A percentile compares a stretch with the other conserved stretches of the same genome.
phyloP scores from a whole-genome alignment of 768 basidiomycete genomes.

The Termitomyces sp. region DNA sequence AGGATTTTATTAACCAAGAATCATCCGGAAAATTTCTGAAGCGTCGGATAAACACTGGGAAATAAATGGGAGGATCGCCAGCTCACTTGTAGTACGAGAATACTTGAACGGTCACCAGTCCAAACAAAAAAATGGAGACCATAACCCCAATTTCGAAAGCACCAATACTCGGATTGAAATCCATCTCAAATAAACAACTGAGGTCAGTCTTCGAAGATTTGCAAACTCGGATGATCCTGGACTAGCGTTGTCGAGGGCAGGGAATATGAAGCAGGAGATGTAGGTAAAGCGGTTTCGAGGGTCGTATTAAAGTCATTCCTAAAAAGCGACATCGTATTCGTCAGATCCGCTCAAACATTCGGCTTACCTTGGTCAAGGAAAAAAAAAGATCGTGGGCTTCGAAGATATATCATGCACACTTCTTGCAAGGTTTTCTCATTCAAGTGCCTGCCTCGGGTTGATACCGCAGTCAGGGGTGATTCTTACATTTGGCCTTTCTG shows the following conservation, averaged over 20 bases:
- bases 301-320: background rate
- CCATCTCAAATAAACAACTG: background rate
- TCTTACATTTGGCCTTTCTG: background rate
- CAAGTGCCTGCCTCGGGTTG: background rate
- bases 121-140: slow-evolving; percentile 12
- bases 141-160: slow-evolving; percentile 12
- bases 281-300: background rate
- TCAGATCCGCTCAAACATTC: background rate
- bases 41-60: background rate
- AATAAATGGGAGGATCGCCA: background rate
- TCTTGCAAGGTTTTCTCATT: background rate
- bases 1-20: slow-evolving; percentile 2
- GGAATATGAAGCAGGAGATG: background rate
- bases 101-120: slow-evolving; percentile 10
- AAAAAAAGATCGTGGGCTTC: background rate
- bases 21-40: slow-evolving; percentile 10
- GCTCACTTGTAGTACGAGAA: slow-evolving; percentile 12
- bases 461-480: background rate
- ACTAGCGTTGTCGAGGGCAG: background rate
- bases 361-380: background rate
- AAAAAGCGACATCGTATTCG: background rate
- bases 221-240: background rate
- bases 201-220: background rate
- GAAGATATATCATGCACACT: background rate
- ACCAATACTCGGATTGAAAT: slow-evolving; percentile 3